These are phyloP conservation scores for Solanum stenotomum DNA, from an alignment of 257 asterid species.

Conservation along the genomic window DNA sequence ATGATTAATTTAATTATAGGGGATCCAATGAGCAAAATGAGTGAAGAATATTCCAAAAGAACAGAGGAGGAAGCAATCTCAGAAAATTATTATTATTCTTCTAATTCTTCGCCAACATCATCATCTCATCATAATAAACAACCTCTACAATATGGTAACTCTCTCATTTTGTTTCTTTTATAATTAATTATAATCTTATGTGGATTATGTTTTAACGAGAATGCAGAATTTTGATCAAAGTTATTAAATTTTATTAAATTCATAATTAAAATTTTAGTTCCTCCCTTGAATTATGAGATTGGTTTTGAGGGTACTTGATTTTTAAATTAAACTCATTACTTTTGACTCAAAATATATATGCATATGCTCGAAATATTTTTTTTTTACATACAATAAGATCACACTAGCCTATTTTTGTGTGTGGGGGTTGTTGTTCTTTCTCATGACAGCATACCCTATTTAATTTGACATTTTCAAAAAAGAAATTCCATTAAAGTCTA, in stretches of 20 bases:
- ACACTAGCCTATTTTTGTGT: neutral
- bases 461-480: neutral
- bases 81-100: constrained; percentile 17
- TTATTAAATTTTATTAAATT: neutral
- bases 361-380: neutral
- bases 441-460: neutral
- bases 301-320: neutral
- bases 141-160: constrained; percentile 33
- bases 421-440: neutral
- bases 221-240: neutral
- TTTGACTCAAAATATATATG: neutral
- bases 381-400: neutral
- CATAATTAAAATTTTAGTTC: neutral
- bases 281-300: neutral
- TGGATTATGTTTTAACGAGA: neutral
- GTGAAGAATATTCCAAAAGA: constrained; percentile 19
- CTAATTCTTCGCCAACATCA: constrained; percentile 25
- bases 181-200: neutral
- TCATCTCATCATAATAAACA: constrained; percentile 9
- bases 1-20: neutral
- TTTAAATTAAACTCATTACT: neutral
- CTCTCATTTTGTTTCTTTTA: neutral
- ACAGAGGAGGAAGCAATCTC: constrained; percentile 39
- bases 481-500: neutral
- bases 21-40: constrained; percentile 7